phyloP scores from a whole-genome alignment of 257 asterid species.

The Solanum lignicaule region DNA sequence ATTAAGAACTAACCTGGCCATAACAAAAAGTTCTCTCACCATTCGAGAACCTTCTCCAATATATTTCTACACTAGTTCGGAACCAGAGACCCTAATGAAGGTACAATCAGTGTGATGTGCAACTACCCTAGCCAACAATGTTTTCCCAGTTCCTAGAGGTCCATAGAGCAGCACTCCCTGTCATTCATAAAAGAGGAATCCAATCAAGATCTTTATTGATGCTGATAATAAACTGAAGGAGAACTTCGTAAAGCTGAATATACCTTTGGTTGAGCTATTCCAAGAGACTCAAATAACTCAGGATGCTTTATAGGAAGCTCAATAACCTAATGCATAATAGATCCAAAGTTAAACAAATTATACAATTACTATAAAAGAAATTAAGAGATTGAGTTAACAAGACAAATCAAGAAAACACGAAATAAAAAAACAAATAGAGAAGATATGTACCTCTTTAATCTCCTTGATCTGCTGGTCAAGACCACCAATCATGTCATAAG shows the following conservation, averaged over 20 bases:
- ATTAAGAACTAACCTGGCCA: slow-evolving; percentile 66
- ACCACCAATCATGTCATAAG: slow-evolving; percentile 99
- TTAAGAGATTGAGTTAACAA: background rate
- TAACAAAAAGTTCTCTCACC: slow-evolving; percentile 95
- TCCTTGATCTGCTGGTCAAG: slow-evolving; percentile 97
- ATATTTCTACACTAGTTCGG: slow-evolving; percentile 68
- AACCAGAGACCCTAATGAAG: slow-evolving; percentile 62
- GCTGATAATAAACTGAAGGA: background rate
- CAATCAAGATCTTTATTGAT: background rate
- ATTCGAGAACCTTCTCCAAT: slow-evolving; percentile 86
- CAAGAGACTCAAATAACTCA: slow-evolving; percentile 69
- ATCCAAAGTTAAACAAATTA: background rate
- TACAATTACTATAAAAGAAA: background rate
- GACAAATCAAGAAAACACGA: background rate
- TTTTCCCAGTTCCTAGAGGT: slow-evolving; percentile 75
- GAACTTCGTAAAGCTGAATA: background rate
- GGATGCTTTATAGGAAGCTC: slow-evolving; percentile 76
- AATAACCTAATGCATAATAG: slow-evolving; percentile 31
- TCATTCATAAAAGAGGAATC: background rate
- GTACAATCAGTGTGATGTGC: slow-evolving; percentile 76
- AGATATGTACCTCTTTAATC: slow-evolving; percentile 64
- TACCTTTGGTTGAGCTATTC: slow-evolving; percentile 86
- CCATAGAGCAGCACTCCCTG: slow-evolving; percentile 72
- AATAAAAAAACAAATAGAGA: background rate
- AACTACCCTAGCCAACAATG: slow-evolving; percentile 67